These are phyloP conservation scores for Aspergillus carlsbadensis DNA, from an alignment of 495 filamentous ascomycete species.

Conservation along the genomic window DNA sequence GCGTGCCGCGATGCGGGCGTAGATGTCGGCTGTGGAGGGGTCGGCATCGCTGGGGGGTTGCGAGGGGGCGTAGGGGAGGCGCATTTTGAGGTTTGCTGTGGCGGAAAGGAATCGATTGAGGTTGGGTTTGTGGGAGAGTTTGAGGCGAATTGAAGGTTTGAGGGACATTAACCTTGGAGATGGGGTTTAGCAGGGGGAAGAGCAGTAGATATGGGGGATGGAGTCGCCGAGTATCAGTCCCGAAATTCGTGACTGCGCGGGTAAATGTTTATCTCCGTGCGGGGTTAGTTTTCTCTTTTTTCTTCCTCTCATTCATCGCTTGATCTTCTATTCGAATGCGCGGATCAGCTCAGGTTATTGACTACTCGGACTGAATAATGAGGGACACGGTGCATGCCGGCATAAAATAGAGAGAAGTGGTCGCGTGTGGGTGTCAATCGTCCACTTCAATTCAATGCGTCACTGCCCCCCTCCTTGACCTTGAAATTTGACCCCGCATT, in stretches of 20 bases:
- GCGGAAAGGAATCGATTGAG: neutral
- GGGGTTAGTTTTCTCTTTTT: neutral
- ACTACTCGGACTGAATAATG: too few relatives aligned
- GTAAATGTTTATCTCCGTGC: neutral
- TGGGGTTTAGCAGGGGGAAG: neutral
- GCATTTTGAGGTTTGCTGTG: conserved; percentile 48
- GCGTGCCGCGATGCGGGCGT: conserved; percentile 58
- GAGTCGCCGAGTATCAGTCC: neutral
- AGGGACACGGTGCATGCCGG: too few relatives aligned
- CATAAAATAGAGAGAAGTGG: too few relatives aligned
- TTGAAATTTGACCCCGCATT: too few relatives aligned
- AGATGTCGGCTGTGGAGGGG: conserved; percentile 46
- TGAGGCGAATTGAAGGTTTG: conserved; percentile 1
- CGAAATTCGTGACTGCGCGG: conserved; percentile 2
- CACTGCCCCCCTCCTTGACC: neutral
- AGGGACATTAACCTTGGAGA: too few relatives aligned
- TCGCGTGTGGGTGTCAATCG: too few relatives aligned
- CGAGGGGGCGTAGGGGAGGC: conserved; percentile 62
- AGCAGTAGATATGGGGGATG: too few relatives aligned
- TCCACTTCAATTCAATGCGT: neutral
- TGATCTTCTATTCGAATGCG: neutral
- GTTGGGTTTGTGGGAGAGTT: neutral
- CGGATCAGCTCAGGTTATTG: too few relatives aligned
- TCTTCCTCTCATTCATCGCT: neutral
- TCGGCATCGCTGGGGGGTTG: conserved; percentile 33